Evolutionary conservation across 2,329 filamentous ascomycete genomes (phyloP).

Genomic region (Pseudogymnoascus sp.): DNA sequence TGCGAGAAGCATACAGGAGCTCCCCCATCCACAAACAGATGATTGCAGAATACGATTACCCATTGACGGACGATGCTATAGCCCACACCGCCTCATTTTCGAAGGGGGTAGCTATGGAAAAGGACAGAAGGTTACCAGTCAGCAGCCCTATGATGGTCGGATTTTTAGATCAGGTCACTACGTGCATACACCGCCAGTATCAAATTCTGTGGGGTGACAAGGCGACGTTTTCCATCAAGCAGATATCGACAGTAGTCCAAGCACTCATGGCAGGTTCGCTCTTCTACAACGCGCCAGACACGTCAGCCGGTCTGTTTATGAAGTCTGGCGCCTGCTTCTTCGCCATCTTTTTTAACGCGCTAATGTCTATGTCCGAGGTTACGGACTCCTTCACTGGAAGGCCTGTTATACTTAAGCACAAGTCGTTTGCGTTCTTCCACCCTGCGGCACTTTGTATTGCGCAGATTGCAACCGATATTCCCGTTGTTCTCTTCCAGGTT

Average conservation of each 20-base stretch:
- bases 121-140: conserved; percentile 34
- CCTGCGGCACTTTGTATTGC: conserved; percentile 53
- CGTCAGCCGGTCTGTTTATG: conserved; percentile 53
- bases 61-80: conserved; percentile 39
- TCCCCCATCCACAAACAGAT: conserved; percentile 44
- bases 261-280: conserved; percentile 58
- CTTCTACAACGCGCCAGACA: conserved; percentile 56
- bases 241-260: conserved; percentile 48
- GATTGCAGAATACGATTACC: conserved; percentile 50
- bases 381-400: conserved; percentile 54
- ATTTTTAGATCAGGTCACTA: conserved; percentile 45
- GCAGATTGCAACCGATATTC: conserved; percentile 46
- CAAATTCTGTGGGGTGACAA: conserved; percentile 60
- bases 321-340: conserved; percentile 60
- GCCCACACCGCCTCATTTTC: neutral
- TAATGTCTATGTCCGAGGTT: conserved; percentile 60
- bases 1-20: conserved; percentile 44
- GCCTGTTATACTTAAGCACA: conserved; percentile 52
- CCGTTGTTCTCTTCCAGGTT: conserved; percentile 51
- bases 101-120: conserved; percentile 30
- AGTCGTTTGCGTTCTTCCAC: conserved; percentile 49
- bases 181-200: conserved; percentile 52
- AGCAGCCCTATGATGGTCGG: conserved; percentile 48
- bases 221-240: conserved; percentile 55
- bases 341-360: conserved; percentile 52